A percentile compares a stretch with the other conserved stretches of the same genome.
phyloP scores from a whole-genome alignment of 257 asterid species.

The Coffea canephora region DNA sequence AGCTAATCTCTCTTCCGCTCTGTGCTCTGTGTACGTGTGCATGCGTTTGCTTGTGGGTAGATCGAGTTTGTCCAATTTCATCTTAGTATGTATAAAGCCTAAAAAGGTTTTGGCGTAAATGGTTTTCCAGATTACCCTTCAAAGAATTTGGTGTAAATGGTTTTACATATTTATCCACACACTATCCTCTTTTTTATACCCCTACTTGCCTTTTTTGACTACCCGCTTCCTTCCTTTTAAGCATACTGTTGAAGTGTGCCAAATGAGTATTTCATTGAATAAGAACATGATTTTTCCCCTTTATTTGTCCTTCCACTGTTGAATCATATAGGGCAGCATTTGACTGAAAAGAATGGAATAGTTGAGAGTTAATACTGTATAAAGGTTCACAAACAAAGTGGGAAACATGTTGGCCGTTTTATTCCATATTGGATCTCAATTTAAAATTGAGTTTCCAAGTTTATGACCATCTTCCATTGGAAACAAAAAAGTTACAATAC shows the following conservation, averaged over 20 bases:
- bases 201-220: no score
- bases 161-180: no score
- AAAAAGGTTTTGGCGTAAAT: no score
- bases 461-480: background rate
- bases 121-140: no score
- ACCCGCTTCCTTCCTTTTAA: no score
- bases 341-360: background rate
- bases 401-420: background rate
- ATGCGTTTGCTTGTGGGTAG: background rate
- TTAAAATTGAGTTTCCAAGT: background rate
- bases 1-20: conserved; percentile 9
- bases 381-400: background rate
- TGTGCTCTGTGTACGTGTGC: background rate
- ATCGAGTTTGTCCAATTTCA: background rate
- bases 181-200: no score
- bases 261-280: no score
- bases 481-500: background rate
- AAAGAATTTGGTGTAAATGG: no score
- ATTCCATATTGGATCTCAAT: background rate
- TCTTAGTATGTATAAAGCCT: no score
- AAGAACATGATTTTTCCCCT: background rate
- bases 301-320: background rate
- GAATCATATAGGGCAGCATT: background rate
- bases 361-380: background rate
- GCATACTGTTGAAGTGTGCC: no score